Evolutionary conservation across 164 flowering plant genomes (phyloP).

Genomic region (Magnolia changhungtana): DNA sequence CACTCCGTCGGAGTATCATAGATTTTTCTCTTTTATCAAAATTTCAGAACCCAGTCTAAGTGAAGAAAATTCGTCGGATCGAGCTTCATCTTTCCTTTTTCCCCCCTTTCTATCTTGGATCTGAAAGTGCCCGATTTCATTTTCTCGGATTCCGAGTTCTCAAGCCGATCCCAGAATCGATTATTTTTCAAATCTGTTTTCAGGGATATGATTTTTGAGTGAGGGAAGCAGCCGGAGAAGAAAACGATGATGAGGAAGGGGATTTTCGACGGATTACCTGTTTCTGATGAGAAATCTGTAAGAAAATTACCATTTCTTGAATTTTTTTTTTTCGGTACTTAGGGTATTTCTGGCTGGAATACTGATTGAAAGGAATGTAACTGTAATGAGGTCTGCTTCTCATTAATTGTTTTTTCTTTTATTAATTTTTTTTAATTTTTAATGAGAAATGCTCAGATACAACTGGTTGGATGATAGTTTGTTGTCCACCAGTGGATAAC

Average conservation of each 20-base stretch:
- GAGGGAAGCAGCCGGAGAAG: neutral
- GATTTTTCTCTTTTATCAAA: too few species aligned
- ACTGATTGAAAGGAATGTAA: neutral
- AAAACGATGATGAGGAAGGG: slow-evolving; percentile 5
- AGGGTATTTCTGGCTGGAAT: too few species aligned
- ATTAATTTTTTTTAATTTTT: neutral
- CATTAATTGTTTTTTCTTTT: neutral
- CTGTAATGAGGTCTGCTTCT: neutral
- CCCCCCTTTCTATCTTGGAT: too few species aligned
- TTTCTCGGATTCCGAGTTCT: too few species aligned
- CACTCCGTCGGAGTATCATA: too few species aligned
- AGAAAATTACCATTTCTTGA: neutral
- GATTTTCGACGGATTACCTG: slow-evolving; percentile 10
- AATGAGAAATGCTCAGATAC: neutral
- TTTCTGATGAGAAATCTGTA: slow-evolving; percentile 14
- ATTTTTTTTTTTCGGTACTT: neutral
- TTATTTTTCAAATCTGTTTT: neutral
- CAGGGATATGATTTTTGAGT: neutral
- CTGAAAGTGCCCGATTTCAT: too few species aligned
- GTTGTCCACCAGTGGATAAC: too few species aligned
- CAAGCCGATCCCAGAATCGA: too few species aligned
- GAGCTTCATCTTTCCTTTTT: too few species aligned
- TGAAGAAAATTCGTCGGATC: too few species aligned
- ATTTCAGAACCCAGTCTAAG: too few species aligned
- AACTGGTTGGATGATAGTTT: too few species aligned